phyloP scores from a whole-genome alignment of 2,329 filamentous ascomycete genomes.

The Phyllachora maydis region DNA sequence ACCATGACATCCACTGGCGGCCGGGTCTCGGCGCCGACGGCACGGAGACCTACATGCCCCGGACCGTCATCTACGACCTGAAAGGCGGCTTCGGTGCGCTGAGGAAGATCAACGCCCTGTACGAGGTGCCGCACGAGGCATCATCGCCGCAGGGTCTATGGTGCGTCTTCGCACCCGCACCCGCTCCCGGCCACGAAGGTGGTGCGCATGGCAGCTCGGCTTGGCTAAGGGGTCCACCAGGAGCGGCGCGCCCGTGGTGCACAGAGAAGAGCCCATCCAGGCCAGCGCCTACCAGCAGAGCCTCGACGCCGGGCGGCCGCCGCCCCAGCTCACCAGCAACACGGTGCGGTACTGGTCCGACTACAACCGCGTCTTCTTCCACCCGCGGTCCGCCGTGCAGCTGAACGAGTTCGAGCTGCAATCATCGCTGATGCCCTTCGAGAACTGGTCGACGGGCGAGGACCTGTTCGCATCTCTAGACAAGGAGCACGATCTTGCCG shows the following conservation, averaged over 20 bases:
- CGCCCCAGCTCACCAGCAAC: slow-evolving; percentile 42
- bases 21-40: slow-evolving; percentile 67
- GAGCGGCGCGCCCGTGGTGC: slow-evolving; percentile 44
- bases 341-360: slow-evolving; percentile 93
- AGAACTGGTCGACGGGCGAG: slow-evolving; percentile 52
- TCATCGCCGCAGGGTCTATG: slow-evolving; percentile 15
- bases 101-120: slow-evolving; percentile 72
- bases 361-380: slow-evolving; percentile 81
- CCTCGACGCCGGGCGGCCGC: slow-evolving; percentile 48
- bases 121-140: slow-evolving; percentile 30
- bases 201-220: background rate
- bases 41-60: slow-evolving; percentile 76
- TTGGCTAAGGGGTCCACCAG: too few relatives aligned
- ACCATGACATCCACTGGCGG: slow-evolving; percentile 80
- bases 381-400: slow-evolving; percentile 72
- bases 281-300: slow-evolving; percentile 60
- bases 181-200: background rate
- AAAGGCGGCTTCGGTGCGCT: slow-evolving; percentile 86
- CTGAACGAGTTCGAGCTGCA: slow-evolving; percentile 73
- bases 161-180: slow-evolving; percentile 8
- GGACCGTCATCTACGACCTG: slow-evolving; percentile 83
- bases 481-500: slow-evolving; percentile 67
- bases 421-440: slow-evolving; percentile 63
- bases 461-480: slow-evolving; percentile 57
- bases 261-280: slow-evolving; percentile 45